Evolutionary conservation across 2,329 filamentous ascomycete genomes (phyloP).

Genomic region (Fusarium multiceps): DNA sequence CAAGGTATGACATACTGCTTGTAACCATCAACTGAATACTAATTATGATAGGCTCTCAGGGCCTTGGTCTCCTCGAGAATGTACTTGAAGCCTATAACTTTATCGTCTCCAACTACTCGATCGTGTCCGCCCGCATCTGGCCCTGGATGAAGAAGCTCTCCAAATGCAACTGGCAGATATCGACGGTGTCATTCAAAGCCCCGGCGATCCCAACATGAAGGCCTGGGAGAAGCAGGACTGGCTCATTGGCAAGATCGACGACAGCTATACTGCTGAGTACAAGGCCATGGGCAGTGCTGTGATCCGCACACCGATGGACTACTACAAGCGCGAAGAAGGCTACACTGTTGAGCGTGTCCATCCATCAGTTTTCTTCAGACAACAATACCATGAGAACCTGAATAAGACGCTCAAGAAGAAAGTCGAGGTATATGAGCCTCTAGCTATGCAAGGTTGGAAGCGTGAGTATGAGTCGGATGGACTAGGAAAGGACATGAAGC

Average conservation of each 20-base stretch:
- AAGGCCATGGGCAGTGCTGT: constrained; percentile 3
- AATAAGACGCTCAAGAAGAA: constrained; percentile 9
- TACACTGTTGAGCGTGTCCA: constrained; percentile 16
- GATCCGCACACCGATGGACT: constrained; percentile 1
- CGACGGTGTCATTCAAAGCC: background rate
- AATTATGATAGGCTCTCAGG: constrained; percentile 5
- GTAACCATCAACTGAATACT: background rate
- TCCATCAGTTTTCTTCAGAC: constrained; percentile 8
- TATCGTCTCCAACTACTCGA: constrained; percentile 47
- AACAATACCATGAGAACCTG: background rate
- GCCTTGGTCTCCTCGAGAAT: constrained; percentile 40
- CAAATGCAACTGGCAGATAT: constrained; percentile 12
- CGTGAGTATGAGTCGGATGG: constrained; percentile 3
- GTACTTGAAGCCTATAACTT: constrained; percentile 49
- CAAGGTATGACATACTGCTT: background rate
- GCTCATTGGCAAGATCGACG: constrained; percentile 4
- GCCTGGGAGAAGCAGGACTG: constrained; percentile 5
- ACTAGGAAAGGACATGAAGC: background rate
- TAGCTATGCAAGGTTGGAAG: constrained; percentile 7
- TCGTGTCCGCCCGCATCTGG: constrained; percentile 3
- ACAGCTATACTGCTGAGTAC: constrained; percentile 7
- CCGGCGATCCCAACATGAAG: background rate
- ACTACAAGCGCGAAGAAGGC: background rate
- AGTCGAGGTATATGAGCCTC: background rate
- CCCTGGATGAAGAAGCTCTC: constrained; percentile 4